phyloP scores from a whole-genome alignment of 2,329 filamentous ascomycete species.

The Botryotinia narcissicola region DNA sequence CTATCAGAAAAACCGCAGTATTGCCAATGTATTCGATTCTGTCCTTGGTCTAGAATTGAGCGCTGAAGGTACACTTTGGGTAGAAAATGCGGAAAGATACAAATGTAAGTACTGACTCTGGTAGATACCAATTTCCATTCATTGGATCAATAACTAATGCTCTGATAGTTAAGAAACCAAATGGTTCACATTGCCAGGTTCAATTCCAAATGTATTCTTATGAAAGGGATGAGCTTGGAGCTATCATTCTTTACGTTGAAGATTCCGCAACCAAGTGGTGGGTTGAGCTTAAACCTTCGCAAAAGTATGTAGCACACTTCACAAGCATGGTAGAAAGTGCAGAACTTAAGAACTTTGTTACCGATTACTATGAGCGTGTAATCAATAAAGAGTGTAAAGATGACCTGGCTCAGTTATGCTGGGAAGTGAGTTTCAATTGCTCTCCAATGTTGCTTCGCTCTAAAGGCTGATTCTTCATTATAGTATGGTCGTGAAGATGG shows the following conservation, averaged over 20 bases:
- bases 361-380: conserved; percentile 19
- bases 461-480: neutral
- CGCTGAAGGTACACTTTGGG: conserved; percentile 16
- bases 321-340: conserved; percentile 16
- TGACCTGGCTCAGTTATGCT: conserved; percentile 6
- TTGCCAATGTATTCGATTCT: conserved; percentile 13
- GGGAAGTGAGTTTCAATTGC: conserved; percentile 12
- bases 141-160: neutral
- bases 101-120: conserved; percentile 9
- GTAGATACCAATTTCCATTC: neutral
- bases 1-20: neutral
- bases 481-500: conserved; percentile 18
- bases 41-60: neutral
- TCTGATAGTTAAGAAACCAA: conserved; percentile 13
- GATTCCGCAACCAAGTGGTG: conserved; percentile 10
- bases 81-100: conserved; percentile 15
- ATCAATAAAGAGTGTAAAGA: neutral
- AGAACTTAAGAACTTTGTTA: conserved; percentile 19
- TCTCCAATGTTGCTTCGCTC: neutral
- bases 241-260: conserved; percentile 16
- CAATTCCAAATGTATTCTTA: conserved; percentile 16
- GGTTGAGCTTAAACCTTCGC: conserved; percentile 16
- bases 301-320: conserved; percentile 14
- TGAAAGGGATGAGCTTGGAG: conserved; percentile 15
- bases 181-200: conserved; percentile 13